Conservation (phyloP, 352 stramenopile species). For the Phytopythium delawarense region DNA sequence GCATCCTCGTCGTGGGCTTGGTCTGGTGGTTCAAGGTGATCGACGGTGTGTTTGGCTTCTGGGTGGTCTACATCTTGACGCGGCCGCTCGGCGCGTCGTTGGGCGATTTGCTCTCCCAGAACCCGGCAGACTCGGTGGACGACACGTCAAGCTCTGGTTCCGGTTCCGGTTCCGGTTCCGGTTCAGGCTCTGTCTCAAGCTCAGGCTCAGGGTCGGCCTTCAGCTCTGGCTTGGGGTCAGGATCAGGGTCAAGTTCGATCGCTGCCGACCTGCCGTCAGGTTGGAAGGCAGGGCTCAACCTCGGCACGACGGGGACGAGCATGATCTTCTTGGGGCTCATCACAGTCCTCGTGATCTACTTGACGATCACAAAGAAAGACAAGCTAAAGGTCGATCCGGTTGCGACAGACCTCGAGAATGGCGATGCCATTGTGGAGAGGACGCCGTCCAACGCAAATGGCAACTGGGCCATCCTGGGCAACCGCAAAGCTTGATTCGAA, state of each 20-base stretch:
- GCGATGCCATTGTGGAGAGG: too few species aligned
- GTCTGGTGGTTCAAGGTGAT: conserved; percentile 19
- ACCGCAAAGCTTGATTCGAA: too few species aligned
- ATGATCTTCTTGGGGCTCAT: conserved; percentile 21
- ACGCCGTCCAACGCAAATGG: too few species aligned
- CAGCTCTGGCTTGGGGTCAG: background rate
- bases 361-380: conserved; percentile 20
- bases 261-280: conserved; percentile 10
- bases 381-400: conserved; percentile 3
- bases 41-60: conserved; percentile 19
- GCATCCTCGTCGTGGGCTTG: conserved; percentile 13
- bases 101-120: conserved; percentile 23
- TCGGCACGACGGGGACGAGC: conserved; percentile 18
- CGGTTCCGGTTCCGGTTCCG: conserved; percentile 1
- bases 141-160: background rate
- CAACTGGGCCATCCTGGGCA: too few species aligned
- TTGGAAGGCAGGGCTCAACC: conserved; percentile 22
- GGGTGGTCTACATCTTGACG: conserved; percentile 21
- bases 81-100: conserved; percentile 21
- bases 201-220: background rate
- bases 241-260: background rate
- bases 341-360: conserved; percentile 12
- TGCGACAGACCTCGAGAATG: too few species aligned
- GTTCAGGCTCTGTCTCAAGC: background rate
- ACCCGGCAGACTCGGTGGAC: conserved; percentile 15